Evolutionary conservation across 768 basidiomycete species (phyloP).

Genomic region (Tulasnella sp.): DNA sequence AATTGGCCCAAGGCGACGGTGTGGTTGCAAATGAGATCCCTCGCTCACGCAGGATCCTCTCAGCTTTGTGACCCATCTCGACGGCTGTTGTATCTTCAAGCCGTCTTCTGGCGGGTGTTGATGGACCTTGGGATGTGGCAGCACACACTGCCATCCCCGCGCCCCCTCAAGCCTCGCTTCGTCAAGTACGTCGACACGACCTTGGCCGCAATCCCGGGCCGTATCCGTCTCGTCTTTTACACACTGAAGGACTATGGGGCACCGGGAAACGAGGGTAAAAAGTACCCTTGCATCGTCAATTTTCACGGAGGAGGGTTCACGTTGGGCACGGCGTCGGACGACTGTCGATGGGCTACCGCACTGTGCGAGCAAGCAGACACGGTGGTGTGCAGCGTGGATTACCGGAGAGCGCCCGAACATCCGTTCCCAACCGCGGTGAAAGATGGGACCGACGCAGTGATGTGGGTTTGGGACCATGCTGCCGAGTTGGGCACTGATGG

Average conservation of each 20-base stretch:
- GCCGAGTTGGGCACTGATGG: slow-evolving; percentile 48
- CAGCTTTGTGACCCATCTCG: background rate
- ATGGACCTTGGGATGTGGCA: slow-evolving; percentile 27
- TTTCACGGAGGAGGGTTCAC: slow-evolving; percentile 24
- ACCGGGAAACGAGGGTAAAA: background rate
- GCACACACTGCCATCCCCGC: slow-evolving; percentile 6
- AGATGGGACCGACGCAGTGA: slow-evolving; percentile 61
- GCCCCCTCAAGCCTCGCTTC: slow-evolving; percentile 19
- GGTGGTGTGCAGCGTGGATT: slow-evolving; percentile 63
- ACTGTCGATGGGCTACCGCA: slow-evolving; percentile 28
- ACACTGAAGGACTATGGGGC: slow-evolving; percentile 5
- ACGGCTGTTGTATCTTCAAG: slow-evolving; percentile 7
- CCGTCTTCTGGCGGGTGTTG: slow-evolving; percentile 15
- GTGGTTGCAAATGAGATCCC: no score
- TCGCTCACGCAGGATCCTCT: background rate
- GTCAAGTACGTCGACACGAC: slow-evolving; percentile 16
- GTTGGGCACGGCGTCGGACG: slow-evolving; percentile 29
- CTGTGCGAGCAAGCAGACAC: slow-evolving; percentile 43
- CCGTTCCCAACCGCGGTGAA: slow-evolving; percentile 68
- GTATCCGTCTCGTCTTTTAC: slow-evolving; percentile 24
- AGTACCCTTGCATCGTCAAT: slow-evolving; percentile 25
- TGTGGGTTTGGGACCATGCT: slow-evolving; percentile 57
- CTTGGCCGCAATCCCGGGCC: slow-evolving; percentile 9
- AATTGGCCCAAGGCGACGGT: no score
- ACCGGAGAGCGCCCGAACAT: slow-evolving; percentile 66